Evolutionary conservation across 371 early-diverging fungal species (phyloP), one percentile per base, ranked within the genome.

Genomic region (Syncephalis plumigaleata): DNA sequence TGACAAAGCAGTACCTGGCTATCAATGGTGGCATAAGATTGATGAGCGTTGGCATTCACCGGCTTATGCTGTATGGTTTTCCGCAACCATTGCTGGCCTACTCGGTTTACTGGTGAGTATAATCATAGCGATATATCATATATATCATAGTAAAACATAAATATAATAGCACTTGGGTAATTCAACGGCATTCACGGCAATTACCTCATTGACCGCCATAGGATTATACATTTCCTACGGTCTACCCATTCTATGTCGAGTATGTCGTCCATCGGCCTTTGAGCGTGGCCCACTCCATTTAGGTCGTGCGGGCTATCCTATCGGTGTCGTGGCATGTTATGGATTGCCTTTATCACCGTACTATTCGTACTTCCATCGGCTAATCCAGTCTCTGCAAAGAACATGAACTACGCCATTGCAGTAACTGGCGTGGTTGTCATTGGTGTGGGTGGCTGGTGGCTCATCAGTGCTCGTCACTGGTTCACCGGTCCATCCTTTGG

Each of bases 141-240:
- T 31, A 7, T 7, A 31, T 31, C 31, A 31, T 31, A 7, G 31
- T 11, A 7, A 7, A 31, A 7, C 4, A 31, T 31, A 11, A 7
- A 4, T 7, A 7, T 11, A 7, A 31, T 31, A 31, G 31, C 66
- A 68, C 52, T 49, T 71, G 36, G 59, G 61, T 39, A 62, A 63
- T 48, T 39, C 54, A 21, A 65, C 66, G 2, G 75, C 75, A 1
- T 71, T 66, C 43, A 63, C 71, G 26, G 79, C 83, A 17, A 72
- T 83, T 50, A 71, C 75, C 18, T 73, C 73, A 22, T 70, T 83
- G 40, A 70, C 73, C 24, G 77, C 78, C 22, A 78, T 83, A 49
- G 72, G 79, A 22, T 61, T 76, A 24, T 75, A 70, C 51, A 68
- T 83, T 26, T 71, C 77, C 11, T 83, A 83, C 48, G 74, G 73